Conservation (phyloP, 495 filamentous ascomycete genomes). For the Aspergillus sclerotioniger region DNA sequence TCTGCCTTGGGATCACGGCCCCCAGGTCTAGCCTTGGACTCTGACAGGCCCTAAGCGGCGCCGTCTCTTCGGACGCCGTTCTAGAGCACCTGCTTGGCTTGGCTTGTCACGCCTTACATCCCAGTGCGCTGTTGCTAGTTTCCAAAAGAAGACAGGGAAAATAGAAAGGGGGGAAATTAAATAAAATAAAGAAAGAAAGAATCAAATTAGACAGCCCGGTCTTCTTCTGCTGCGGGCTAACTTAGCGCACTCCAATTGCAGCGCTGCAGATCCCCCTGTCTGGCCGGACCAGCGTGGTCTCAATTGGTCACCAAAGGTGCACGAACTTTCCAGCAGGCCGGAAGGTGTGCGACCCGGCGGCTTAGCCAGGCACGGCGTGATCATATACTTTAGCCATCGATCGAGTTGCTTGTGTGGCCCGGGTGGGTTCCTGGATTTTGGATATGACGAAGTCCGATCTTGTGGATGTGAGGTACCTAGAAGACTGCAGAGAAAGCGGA, state of each 20-base stretch:
- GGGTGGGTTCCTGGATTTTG: not conserved
- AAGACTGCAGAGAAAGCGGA: not conserved
- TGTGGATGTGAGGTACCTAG: not conserved
- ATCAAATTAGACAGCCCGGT: not conserved
- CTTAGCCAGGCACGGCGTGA: constrained; percentile 10
- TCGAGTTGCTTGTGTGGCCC: no score
- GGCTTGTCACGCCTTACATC: not conserved
- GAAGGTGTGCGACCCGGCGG: constrained; percentile 13
- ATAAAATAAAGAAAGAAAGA: not conserved
- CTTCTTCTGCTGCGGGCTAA: not conserved
- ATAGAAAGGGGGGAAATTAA: not conserved
- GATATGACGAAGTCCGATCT: not conserved
- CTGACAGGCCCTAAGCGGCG: not conserved
- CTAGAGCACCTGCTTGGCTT: not conserved
- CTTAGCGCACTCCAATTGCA: constrained; percentile 3
- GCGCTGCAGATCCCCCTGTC: constrained; percentile 9
- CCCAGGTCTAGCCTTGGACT: no score
- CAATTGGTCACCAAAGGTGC: constrained; percentile 6
- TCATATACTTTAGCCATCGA: not conserved
- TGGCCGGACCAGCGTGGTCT: not conserved
- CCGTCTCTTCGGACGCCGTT: not conserved
- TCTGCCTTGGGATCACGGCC: not conserved
- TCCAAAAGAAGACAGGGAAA: not conserved
- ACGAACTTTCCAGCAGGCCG: constrained; percentile 10
- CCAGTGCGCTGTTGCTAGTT: not conserved